Conservation (phyloP, 2,329 filamentous ascomycete species). For the Trichoderma brevicompactum region DNA sequence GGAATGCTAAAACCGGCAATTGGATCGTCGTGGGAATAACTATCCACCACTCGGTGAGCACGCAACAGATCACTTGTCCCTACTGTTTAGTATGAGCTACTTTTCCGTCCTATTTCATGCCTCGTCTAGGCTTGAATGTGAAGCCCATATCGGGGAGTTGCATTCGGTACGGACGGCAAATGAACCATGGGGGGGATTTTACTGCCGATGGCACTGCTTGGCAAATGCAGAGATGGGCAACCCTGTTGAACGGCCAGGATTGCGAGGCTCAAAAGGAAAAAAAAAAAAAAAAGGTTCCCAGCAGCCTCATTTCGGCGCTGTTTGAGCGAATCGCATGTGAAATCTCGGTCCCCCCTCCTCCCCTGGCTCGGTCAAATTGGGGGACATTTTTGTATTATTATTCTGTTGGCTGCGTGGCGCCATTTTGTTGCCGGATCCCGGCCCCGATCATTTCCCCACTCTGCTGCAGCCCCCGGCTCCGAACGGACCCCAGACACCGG, state of each 20-base stretch:
- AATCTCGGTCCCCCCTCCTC: background rate
- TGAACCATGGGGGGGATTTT: background rate
- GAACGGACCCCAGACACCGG: background rate
- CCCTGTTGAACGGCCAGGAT: background rate
- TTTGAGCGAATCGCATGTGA: slow-evolving; percentile 9
- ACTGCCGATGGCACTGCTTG: background rate
- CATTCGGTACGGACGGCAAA: slow-evolving; percentile 12
- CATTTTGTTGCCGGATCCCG: slow-evolving; percentile 4
- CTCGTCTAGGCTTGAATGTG: background rate
- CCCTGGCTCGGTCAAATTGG: background rate
- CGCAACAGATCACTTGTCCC: too few relatives aligned
- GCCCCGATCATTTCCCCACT: background rate
- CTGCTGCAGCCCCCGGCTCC: background rate
- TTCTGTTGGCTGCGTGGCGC: background rate
- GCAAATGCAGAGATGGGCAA: background rate
- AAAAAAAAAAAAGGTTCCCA: too few relatives aligned
- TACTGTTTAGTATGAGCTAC: background rate
- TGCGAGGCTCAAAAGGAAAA: background rate
- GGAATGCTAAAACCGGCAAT: slow-evolving; percentile 10
- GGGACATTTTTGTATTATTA: too few relatives aligned
- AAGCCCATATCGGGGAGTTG: background rate
- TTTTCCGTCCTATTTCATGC: background rate
- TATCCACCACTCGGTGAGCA: slow-evolving; percentile 9
- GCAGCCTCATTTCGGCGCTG: too few relatives aligned
- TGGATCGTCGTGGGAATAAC: background rate